Percentiles rank a stretch among this genome's conserved stretches.
Evolutionary conservation across 768 basidiomycete species (phyloP).

Genomic region (Porpolomopsis calyptriformis): DNA sequence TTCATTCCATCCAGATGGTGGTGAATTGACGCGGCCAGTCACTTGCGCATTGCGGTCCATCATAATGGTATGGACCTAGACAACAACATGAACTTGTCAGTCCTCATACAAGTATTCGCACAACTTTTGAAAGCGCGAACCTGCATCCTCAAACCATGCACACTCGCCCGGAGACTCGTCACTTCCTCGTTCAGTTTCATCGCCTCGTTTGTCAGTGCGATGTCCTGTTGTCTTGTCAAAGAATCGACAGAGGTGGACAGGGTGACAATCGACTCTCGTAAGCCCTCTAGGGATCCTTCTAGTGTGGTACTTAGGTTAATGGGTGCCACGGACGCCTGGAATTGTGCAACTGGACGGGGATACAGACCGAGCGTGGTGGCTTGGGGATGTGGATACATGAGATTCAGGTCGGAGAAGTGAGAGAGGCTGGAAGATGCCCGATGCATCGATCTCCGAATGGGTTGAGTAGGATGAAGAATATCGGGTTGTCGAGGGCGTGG

Average conservation of each 20-base stretch:
- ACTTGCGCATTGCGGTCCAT: conserved; percentile 61
- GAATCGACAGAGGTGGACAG: conserved; percentile 54
- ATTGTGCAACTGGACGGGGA: neutral
- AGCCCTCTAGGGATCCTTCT: conserved; percentile 46
- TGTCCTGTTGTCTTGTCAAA: conserved; percentile 50
- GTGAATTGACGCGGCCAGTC: conserved; percentile 28
- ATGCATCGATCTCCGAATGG: neutral
- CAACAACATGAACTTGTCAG: conserved; percentile 3
- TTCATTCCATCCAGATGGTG: neutral
- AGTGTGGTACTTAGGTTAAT: conserved; percentile 51
- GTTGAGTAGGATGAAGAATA: neutral
- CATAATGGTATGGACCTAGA: conserved; percentile 59
- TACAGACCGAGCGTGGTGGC: conserved; percentile 5
- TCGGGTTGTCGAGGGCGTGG: conserved; percentile 4
- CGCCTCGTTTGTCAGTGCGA: conserved; percentile 50
- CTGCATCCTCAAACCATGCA: conserved; percentile 76
- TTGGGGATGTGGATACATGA: neutral
- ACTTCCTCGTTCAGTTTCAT: conserved; percentile 66
- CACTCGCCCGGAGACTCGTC: conserved; percentile 50
- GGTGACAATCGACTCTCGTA: conserved; percentile 50
- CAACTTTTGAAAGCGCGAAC: conserved; percentile 25
- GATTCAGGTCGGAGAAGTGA: neutral
- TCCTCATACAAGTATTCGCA: conserved; percentile 1
- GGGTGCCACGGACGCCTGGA: conserved; percentile 38
- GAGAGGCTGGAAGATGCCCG: neutral